Base-by-base conservation (phyloP, 148 eudicot species). In the Camellia granthamiana region DNA sequence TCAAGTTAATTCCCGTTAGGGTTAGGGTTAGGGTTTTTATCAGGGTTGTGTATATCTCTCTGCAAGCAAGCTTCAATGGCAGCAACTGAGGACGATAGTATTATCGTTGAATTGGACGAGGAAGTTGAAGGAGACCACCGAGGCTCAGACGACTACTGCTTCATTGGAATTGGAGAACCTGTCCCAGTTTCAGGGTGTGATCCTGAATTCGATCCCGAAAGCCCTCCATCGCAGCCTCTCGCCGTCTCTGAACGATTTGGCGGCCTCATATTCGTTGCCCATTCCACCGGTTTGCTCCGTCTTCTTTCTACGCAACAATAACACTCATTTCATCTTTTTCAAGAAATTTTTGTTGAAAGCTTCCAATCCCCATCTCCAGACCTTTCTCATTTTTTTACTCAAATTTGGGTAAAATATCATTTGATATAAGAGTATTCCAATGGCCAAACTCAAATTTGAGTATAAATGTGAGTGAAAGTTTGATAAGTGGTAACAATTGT, bases 91-190 rank as follows among this genome's bases (percentile, higher is more conserved):
- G 47, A 61, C 69, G 21, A 47, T 46, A 30, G 70, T 16, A 30
- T 61, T 63, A 18, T 38, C 21, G 14, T 78, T 5, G 51, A 83
- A 78, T 44, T 90, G 54, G 91, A 77, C 43, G 89, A 90, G 44
- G 90, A 85, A 81, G 77, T 88, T n/a, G 97, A 95, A 74, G 97
- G 93, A 49, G 90, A 90, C 38, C 84, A 47, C 55, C 83, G 81
- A 18, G 84, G 81, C 23, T 74, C 92, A 0, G 83, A 65, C 30
- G 91, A 96, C 56, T 90, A 88, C 80, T 91, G 83, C 84, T 96
- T 93, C 86, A 58, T 79, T 21, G 81, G 72, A 42, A 81, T 91
- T 1, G 99, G 99, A n/a, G 88, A 86, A 18, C 77, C 90, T 0
- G 79, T 96, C 23, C 85, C 97, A 44, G 80, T 93, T 46, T 80